Evolutionary conservation across 1,284 basidiomycete species (phyloP).

Genomic region (Pholiota adiposa): DNA sequence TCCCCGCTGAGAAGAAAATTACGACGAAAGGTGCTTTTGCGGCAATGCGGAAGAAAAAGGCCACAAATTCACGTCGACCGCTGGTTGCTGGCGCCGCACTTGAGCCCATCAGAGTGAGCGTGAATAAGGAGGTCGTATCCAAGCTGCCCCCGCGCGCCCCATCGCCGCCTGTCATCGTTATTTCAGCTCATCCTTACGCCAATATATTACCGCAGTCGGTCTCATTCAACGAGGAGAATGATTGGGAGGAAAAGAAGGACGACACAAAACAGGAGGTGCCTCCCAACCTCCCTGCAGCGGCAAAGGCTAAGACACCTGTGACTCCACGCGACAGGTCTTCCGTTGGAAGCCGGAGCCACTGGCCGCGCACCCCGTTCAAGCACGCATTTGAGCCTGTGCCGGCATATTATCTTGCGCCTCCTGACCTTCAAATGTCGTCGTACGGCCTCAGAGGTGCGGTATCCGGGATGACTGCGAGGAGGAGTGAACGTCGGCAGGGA

Average conservation of each 20-base stretch:
- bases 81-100: background rate
- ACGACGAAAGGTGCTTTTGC: background rate
- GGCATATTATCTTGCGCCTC: background rate
- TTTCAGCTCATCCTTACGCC: slow-evolving; percentile 1
- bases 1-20: no score
- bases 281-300: background rate
- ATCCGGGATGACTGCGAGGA: background rate
- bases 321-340: background rate
- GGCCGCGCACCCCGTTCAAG: slow-evolving; percentile 3
- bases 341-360: background rate
- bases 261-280: no score
- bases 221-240: background rate
- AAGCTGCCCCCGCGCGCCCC: background rate
- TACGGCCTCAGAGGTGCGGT: background rate
- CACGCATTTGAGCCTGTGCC: background rate
- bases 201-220: background rate
- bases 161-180: background rate
- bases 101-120: background rate
- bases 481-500: slow-evolving; percentile 28
- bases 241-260: no score
- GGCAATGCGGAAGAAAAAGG: background rate
- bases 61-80: background rate
- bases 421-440: background rate
- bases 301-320: background rate
- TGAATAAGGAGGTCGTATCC: background rate